These are phyloP conservation scores for Capronia americana DNA, from an alignment of 2,329 filamentous ascomycete species.

Conservation along the genomic window DNA sequence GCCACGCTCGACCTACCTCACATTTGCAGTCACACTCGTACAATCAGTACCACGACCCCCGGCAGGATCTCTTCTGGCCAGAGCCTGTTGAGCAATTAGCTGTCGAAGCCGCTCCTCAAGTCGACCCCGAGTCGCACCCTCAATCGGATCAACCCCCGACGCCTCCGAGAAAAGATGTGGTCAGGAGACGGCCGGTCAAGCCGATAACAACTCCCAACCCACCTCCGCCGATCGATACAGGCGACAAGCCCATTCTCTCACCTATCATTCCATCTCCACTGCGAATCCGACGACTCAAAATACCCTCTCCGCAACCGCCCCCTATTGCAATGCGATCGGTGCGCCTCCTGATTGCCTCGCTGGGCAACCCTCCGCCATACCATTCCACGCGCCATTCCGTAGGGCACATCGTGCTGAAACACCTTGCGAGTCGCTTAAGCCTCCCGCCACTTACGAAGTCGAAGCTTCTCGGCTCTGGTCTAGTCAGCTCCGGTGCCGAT, in stretches of 20 bases:
- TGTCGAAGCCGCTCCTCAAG: background rate
- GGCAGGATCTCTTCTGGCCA: conserved; percentile 23
- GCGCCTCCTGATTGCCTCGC: conserved; percentile 79
- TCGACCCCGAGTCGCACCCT: background rate
- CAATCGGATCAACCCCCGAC: background rate
- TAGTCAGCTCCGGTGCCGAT: conserved; percentile 57
- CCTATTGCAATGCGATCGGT: conserved; percentile 27
- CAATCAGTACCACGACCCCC: conserved; percentile 26
- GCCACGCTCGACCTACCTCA: background rate
- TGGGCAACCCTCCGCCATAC: conserved; percentile 83
- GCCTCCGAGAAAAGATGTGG: conserved; percentile 22
- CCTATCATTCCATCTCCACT: conserved; percentile 30
- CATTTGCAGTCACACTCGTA: conserved; percentile 10
- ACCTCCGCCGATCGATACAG: background rate
- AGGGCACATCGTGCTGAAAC: conserved; percentile 77
- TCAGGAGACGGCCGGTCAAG: conserved; percentile 27
- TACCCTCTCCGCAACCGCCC: background rate
- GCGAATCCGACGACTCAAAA: conserved; percentile 27
- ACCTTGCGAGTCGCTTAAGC: conserved; percentile 60
- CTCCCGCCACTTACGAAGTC: conserved; percentile 60
- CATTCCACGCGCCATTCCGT: conserved; percentile 83
- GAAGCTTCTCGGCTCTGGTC: conserved; percentile 55
- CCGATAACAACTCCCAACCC: conserved; percentile 20
- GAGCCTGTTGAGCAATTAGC: conserved; percentile 24
- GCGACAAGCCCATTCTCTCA: conserved; percentile 12